Evolutionary conservation across 306 rosid genomes (phyloP).

Genomic region (Fagus sylvatica): DNA sequence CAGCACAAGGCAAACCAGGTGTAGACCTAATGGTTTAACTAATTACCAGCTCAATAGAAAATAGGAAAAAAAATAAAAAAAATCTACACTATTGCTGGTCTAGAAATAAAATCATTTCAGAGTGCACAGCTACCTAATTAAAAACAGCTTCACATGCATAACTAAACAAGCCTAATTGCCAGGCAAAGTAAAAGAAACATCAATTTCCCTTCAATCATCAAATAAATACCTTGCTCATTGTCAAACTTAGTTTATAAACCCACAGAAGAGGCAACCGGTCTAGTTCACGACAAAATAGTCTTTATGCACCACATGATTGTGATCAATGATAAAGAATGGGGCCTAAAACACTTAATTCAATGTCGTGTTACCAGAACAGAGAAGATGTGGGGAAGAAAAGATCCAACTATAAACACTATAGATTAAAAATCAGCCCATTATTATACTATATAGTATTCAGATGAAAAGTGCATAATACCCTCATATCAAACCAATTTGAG

Average conservation of each 20-base stretch:
- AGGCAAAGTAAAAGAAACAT: neutral
- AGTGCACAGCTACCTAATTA: neutral
- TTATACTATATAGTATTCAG: too few relatives aligned
- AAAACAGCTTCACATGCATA: too few relatives aligned
- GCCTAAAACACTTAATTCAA: too few relatives aligned
- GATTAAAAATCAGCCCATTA: too few relatives aligned
- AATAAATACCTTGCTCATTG: neutral
- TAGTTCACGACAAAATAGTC: neutral
- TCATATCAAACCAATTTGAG: too few relatives aligned
- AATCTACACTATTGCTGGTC: neutral
- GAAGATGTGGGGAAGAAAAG: too few relatives aligned
- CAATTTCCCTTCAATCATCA: neutral
- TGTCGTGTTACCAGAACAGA: too few relatives aligned
- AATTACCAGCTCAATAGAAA: neutral
- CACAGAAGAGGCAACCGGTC: neutral
- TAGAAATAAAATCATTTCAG: neutral
- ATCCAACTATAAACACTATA: too few relatives aligned
- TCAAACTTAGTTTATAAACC: neutral
- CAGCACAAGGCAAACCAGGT: neutral
- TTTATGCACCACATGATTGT: neutral
- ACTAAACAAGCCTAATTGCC: neutral
- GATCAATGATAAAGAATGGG: neutral
- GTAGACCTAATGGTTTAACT: neutral
- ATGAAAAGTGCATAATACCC: too few relatives aligned
- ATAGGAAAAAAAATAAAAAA: neutral